Percentiles rank a stretch among this genome's conserved stretches.
Evolutionary conservation across 2,329 filamentous ascomycete species (phyloP).

Genomic region (Trichoderma afroharzianum): DNA sequence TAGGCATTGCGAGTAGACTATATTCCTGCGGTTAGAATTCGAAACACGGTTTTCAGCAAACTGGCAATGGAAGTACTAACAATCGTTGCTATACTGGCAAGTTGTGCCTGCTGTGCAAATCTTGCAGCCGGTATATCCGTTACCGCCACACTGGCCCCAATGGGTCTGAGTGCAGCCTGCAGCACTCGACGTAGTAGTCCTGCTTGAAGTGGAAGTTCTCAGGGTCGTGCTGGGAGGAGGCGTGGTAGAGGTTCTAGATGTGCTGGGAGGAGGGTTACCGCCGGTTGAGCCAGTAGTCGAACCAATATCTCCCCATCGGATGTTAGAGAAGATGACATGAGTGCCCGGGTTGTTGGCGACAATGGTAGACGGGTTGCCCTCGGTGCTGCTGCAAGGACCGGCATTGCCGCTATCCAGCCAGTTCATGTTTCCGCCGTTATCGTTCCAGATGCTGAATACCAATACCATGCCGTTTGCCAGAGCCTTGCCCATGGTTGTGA

Average conservation of each 20-base stretch:
- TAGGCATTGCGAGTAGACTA: conserved; percentile 10
- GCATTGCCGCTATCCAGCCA: conserved; percentile 48
- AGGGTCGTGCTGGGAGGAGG: conserved; percentile 1
- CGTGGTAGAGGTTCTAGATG: neutral
- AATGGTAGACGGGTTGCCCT: conserved; percentile 50
- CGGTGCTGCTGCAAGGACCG: conserved; percentile 52
- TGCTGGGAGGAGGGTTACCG: neutral
- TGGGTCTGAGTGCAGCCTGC: conserved; percentile 8
- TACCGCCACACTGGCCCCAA: conserved; percentile 3
- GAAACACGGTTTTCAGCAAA: neutral
- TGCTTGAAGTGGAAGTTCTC: neutral
- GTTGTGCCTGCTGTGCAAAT: conserved; percentile 2
- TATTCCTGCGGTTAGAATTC: neutral
- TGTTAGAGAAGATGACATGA: conserved; percentile 52
- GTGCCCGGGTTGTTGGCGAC: conserved; percentile 44
- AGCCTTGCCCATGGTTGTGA: conserved; percentile 43
- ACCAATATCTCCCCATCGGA: conserved; percentile 59
- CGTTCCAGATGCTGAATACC: conserved; percentile 53
- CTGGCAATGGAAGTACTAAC: neutral
- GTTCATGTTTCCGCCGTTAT: conserved; percentile 47
- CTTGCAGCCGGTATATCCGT: conserved; percentile 1
- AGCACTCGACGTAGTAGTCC: neutral
- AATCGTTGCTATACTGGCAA: conserved; percentile 4
- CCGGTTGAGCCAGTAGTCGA: conserved; percentile 33
- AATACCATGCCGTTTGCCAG: conserved; percentile 48